A percentile compares a stretch with the other conserved stretches of the same genome.
Conservation (phyloP, 1,284 basidiomycete genomes). For the Wallemia mellicola region DNA sequence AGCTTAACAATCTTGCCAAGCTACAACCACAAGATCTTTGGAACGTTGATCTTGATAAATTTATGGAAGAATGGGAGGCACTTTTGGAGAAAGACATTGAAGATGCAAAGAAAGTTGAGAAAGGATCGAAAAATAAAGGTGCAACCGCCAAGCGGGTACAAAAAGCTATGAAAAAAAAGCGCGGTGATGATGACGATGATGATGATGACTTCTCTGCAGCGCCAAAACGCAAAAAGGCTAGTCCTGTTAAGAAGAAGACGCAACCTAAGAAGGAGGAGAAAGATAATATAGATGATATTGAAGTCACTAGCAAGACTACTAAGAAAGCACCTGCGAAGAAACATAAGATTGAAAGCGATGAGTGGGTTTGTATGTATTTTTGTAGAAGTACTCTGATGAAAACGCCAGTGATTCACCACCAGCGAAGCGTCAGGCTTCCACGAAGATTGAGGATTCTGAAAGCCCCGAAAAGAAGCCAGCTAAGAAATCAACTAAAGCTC, state of each 20-base stretch:
- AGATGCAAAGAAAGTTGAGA: neutral
- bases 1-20: slow-evolving; percentile 48
- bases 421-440: neutral
- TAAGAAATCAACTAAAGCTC: neutral
- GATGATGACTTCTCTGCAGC: neutral
- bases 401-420: neutral
- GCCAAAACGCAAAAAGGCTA: neutral
- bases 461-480: neutral
- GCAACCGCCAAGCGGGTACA: neutral
- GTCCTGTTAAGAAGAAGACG: neutral
- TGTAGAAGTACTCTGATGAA: no score
- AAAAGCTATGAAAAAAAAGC: neutral
- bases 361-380: neutral
- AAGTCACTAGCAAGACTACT: neutral
- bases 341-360: neutral
- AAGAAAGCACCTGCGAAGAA: neutral
- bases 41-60: slow-evolving; percentile 62
- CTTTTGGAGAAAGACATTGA: slow-evolving; percentile 12
- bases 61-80: slow-evolving; percentile 61
- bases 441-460: neutral
- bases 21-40: slow-evolving; percentile 60
- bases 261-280: neutral
- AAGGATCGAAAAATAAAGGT: neutral
- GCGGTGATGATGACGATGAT: neutral
- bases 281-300: neutral